Percentiles rank a stretch among this genome's conserved stretches.
phyloP scores from a whole-genome alignment of 345 rosid genomes.

The Aquilaria sinensis region DNA sequence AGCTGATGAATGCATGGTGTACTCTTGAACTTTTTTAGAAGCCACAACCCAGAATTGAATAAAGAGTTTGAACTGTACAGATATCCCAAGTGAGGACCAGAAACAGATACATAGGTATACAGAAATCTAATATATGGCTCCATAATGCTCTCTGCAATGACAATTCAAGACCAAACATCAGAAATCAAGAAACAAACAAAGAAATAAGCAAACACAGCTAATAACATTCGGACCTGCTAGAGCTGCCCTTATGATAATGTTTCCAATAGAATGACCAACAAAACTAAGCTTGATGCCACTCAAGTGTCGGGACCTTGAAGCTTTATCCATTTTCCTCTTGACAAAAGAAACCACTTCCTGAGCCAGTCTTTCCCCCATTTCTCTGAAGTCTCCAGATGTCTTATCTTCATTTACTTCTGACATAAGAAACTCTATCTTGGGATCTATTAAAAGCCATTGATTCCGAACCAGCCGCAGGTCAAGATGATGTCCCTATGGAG shows the following conservation, averaged over 20 bases:
- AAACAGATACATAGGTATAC: constrained; percentile 69
- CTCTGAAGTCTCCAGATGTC: constrained; percentile 90
- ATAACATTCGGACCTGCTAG: constrained; percentile 45
- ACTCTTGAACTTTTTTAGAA: constrained; percentile 82
- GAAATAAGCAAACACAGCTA: neutral
- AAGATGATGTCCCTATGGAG: constrained; percentile 81
- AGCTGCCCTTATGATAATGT: constrained; percentile 80
- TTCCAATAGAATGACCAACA: constrained; percentile 97
- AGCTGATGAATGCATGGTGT: constrained; percentile 96
- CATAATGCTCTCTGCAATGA: constrained; percentile 69
- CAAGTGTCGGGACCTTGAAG: constrained; percentile 53
- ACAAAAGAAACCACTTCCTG: constrained; percentile 77
- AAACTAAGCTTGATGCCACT: constrained; percentile 80
- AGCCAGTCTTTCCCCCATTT: constrained; percentile 92
- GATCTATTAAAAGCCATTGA: constrained; percentile 96
- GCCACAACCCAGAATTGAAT: constrained; percentile 93
- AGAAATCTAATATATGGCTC: constrained; percentile 72
- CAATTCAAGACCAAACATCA: neutral
- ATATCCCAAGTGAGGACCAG: constrained; percentile 96
- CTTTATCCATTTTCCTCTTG: constrained; percentile 64
- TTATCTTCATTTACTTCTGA: constrained; percentile 86
- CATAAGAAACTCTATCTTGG: constrained; percentile 86
- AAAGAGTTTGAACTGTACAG: constrained; percentile 88
- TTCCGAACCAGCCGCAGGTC: constrained; percentile 89
- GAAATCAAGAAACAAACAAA: neutral